Evolutionary conservation across 805 yeast species (phyloP), one percentile per base, ranked within the genome.

Genomic region (Kuraishia floccosa): DNA sequence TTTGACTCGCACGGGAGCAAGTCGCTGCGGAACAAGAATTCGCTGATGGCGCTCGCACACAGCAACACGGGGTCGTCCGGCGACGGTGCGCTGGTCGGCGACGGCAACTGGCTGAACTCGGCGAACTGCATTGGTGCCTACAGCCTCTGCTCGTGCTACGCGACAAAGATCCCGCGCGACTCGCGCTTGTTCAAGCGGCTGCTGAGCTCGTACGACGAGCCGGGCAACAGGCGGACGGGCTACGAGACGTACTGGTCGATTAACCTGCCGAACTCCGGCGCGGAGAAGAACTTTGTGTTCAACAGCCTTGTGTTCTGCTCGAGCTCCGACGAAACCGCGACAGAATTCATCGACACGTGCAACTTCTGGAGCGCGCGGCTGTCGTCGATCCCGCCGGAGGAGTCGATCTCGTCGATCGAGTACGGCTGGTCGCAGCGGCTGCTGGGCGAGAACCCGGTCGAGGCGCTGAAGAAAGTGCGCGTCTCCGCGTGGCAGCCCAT

Each of bases 311-410:
- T 73, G 19, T 79, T 81, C 49, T 75, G 72, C 51, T 74, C 85
- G 0, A 77, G 78, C 8, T 72, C 83, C 10, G 48, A 58, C 16
- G 81, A 76, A 40, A 69, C 71, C 35, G 91, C 94, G 0, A 54
- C 58, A 26, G 80, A 74, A 45, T 83, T 71, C 51, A 72, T 81
- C 12, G 70, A 77, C 41, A 73, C 89, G 4, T 76, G 91, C 53
- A 86, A 85, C 51, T 86, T 82, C 49, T 86, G 96, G 95, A 83
- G 93, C 2, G 82, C 89, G 2, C 68, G 91, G 40, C 68, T 81
- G 23, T 78, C 94, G 5, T 78, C 86, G 11, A 76, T 83, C 14
- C 94, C 94, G 3, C 64, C 75, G 0, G 81, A 76, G 43, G 78
- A 74, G 33, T 74, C 79, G 38, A 63, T 82, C 20, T 74, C 85